These are phyloP conservation scores for Mycena polygramma DNA, from an alignment of 768 basidiomycete species.

Conservation along the genomic window DNA sequence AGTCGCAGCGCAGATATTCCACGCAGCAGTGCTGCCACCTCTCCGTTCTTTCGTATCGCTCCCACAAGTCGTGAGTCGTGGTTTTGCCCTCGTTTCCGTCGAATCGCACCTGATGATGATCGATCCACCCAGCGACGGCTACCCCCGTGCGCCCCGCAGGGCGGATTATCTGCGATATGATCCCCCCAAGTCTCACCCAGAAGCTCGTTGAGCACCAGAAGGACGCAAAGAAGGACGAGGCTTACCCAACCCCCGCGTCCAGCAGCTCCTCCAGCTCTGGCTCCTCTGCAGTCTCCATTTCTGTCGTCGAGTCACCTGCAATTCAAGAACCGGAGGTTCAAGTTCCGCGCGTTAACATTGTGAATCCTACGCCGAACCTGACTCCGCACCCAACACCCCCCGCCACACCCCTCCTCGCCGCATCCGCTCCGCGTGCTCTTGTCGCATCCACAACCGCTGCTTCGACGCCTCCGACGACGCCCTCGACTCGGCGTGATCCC, in stretches of 20 bases:
- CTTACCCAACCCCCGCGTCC: constrained; percentile 27
- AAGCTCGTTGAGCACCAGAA: constrained; percentile 12
- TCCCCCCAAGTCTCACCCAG: constrained; percentile 25
- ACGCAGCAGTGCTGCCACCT: background rate
- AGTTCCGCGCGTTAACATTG: constrained; percentile 70
- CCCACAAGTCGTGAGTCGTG: constrained; percentile 29
- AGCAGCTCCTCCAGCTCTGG: constrained; percentile 25
- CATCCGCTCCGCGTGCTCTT: constrained; percentile 24
- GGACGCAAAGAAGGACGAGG: constrained; percentile 23
- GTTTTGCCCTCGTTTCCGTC: background rate
- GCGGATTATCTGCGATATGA: constrained; percentile 41
- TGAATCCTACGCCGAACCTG: constrained; percentile 83
- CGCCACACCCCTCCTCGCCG: constrained; percentile 66
- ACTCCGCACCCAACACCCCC: constrained; percentile 87
- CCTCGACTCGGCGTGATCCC: background rate
- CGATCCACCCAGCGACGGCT: constrained; percentile 22
- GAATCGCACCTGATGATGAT: constrained; percentile 4
- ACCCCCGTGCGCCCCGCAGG: constrained; percentile 52
- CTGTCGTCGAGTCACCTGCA: constrained; percentile 14
- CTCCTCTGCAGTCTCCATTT: constrained; percentile 32
- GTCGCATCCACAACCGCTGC: too few species aligned
- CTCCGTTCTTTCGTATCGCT: constrained; percentile 25
- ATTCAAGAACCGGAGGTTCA: constrained; percentile 37
- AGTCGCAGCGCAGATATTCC: background rate
- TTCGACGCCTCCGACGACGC: background rate